Base-by-base conservation (phyloP, 345 rosid species). In the sweet orange (Citrus sinensis) region DNA sequence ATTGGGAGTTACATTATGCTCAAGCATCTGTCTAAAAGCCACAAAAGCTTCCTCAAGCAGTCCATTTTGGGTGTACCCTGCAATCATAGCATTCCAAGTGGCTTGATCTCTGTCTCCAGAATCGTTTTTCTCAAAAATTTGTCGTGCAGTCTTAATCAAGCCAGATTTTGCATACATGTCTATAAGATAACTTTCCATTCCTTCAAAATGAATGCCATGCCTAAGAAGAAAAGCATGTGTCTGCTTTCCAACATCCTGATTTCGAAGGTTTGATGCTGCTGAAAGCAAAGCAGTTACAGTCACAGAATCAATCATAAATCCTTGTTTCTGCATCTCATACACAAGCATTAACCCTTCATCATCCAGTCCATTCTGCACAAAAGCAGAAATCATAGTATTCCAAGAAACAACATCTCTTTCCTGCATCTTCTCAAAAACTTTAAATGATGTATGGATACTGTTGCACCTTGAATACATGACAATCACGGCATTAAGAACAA, bases 161-260 rank as follows among this genome's bases (percentile, higher is more conserved):
- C 98, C 97, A 77, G 88, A 90, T 85, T 92, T 95, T 54, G 98
- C 91, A 81, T 93, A 95, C 92, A 89, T 93, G 85, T 90, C 98
- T 67, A 95, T 87, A 67, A 92, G 89, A 84, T 93, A 93, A 83
- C 93, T 87, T 39, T 87, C 86, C 92, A 95, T 93, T 64, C 98
- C 98, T 69, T 90, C 92, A 34, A 90, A 90, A 34, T 81, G 83
- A 78, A 93, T 77, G 61, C 83, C 89, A 8, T 85, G 87, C 84
- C 98, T 89, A 68, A 95, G 76, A 83, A 95, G 88, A 77, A 85
- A 92, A 64, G 94, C 94, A 82, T 95, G 97, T 49, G 90, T 86
- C 90, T 90, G 97, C 82, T 87, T 95, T 82, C 98, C 98, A 46
- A 88, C 77, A 62, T 82, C 91, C 35, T 73, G 77, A 86, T 83